Evolutionary conservation across 1,284 basidiomycete species (phyloP).

Genomic region (Athelia sp.): DNA sequence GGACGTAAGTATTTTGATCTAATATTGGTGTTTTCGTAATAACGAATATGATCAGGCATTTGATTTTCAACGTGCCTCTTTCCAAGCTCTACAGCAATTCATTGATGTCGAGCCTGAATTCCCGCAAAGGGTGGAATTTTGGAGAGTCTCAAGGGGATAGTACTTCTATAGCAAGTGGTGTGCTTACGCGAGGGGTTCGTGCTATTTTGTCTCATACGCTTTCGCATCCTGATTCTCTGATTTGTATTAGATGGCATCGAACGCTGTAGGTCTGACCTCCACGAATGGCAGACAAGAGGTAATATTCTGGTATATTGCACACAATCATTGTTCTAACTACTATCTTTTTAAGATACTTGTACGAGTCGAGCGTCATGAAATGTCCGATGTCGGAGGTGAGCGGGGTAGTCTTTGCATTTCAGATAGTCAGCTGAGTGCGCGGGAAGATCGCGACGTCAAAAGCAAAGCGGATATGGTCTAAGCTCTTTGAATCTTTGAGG

Average conservation of each 20-base stretch:
- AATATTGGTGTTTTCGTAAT: background rate
- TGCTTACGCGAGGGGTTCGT: background rate
- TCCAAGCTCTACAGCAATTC: constrained; percentile 11
- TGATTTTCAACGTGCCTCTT: constrained; percentile 10
- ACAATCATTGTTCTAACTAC: background rate
- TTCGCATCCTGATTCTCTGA: background rate
- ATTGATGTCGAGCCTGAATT: constrained; percentile 10
- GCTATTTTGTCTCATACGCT: background rate
- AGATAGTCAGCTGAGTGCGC: too few species aligned
- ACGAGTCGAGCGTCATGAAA: constrained; percentile 1
- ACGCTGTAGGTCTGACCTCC: background rate
- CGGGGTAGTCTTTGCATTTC: too few species aligned
- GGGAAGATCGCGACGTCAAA: too few species aligned
- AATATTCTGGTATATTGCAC: background rate
- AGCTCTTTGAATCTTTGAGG: too few species aligned
- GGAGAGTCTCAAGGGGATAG: background rate
- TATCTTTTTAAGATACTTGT: background rate
- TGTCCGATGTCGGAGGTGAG: background rate
- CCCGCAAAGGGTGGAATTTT: constrained; percentile 1
- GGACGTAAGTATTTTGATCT: background rate
- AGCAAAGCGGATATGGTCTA: too few species aligned
- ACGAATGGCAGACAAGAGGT: constrained; percentile 1
- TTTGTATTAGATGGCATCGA: background rate
- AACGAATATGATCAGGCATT: constrained; percentile 7
- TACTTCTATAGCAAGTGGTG: background rate